phyloP scores from a whole-genome alignment of 2,329 filamentous ascomycete genomes.

The Epichloe coenophiala region DNA sequence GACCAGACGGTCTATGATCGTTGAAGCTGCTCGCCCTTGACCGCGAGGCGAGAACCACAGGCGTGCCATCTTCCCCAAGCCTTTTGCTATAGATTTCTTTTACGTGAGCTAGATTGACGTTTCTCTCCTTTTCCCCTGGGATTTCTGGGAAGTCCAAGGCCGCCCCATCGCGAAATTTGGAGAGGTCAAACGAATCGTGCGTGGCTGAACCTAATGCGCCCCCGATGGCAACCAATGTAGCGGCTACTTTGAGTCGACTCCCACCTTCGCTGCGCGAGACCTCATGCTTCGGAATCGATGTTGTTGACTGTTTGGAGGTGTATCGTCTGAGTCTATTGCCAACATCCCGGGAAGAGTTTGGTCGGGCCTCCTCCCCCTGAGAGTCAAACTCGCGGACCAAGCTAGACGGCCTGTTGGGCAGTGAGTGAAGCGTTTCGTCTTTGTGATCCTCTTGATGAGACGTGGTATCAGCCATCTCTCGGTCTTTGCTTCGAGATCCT shows the following conservation, averaged over 20 bases:
- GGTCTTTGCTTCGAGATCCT: neutral
- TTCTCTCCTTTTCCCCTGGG: constrained; percentile 32
- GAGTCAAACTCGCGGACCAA: neutral
- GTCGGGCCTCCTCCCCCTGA: neutral
- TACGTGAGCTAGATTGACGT: constrained; percentile 20
- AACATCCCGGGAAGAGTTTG: neutral
- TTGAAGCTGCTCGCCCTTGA: constrained; percentile 26
- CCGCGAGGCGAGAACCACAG: constrained; percentile 10
- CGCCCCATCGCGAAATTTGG: constrained; percentile 31
- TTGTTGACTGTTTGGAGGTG: neutral
- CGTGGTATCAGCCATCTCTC: neutral
- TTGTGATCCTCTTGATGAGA: neutral
- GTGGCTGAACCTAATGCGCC: constrained; percentile 33
- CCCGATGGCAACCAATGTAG: constrained; percentile 26
- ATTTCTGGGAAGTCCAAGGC: constrained; percentile 40
- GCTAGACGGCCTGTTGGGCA: neutral
- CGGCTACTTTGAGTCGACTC: constrained; percentile 29
- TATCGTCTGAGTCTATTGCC: neutral
- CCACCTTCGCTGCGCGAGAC: constrained; percentile 6
- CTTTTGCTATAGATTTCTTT: constrained; percentile 25
- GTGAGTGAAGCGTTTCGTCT: neutral
- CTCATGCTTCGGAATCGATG: neutral
- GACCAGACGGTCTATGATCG: constrained; percentile 1
- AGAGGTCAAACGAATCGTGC: constrained; percentile 33
- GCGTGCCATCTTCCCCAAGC: constrained; percentile 19